Evolutionary conservation across 345 rosid genomes (phyloP).

Genomic region (Camelina sativa): DNA sequence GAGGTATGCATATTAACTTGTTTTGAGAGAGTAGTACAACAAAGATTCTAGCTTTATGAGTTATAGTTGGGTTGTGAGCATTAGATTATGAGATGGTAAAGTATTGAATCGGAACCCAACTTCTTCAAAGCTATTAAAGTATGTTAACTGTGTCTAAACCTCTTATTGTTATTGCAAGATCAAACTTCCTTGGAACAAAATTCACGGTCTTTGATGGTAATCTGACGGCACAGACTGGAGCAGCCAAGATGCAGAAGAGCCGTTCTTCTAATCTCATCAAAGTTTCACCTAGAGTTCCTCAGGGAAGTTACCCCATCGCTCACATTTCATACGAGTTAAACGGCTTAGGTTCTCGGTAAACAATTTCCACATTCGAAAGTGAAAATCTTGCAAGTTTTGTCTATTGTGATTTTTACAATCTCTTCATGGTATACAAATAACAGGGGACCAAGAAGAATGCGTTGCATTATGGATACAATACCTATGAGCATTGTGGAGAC

Average conservation of each 20-base stretch:
- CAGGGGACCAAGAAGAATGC: slow-evolving; percentile 90
- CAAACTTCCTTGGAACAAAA: slow-evolving; percentile 79
- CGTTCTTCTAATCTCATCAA: slow-evolving; percentile 62
- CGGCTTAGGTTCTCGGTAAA: slow-evolving; percentile 73
- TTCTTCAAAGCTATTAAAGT: neutral
- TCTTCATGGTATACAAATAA: neutral
- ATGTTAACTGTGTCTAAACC: neutral
- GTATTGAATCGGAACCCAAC: no score
- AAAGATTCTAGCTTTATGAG: neutral
- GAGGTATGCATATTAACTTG: slow-evolving; percentile 47
- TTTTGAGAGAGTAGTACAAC: neutral
- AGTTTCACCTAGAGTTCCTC: slow-evolving; percentile 58
- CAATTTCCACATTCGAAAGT: neutral
- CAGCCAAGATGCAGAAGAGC: slow-evolving; percentile 57
- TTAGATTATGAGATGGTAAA: slow-evolving; percentile 2
- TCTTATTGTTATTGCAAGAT: slow-evolving; percentile 48
- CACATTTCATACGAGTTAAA: slow-evolving; percentile 73
- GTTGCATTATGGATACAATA: slow-evolving; percentile 60
- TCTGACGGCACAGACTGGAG: slow-evolving; percentile 48
- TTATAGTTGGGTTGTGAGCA: neutral
- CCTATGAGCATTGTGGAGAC: slow-evolving; percentile 56
- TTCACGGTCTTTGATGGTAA: slow-evolving; percentile 62
- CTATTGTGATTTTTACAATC: slow-evolving; percentile 5
- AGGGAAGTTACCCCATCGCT: slow-evolving; percentile 61
- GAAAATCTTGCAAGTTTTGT: neutral